A percentile compares a stretch with the other conserved stretches of the same genome.
Evolutionary conservation across 768 basidiomycete genomes (phyloP).

Genomic region (Tulasnella calospora): DNA sequence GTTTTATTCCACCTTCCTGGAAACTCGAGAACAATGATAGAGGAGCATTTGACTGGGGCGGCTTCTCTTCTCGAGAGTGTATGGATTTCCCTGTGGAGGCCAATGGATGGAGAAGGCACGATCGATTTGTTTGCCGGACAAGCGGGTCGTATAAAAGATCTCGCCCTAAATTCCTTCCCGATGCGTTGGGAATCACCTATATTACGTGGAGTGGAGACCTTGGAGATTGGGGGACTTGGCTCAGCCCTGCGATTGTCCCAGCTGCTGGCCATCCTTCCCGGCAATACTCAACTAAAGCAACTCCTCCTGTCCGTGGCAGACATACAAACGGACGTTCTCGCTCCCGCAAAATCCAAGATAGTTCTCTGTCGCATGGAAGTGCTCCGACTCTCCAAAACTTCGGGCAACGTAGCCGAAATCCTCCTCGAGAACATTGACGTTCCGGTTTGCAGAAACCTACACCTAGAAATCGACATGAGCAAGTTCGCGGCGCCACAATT

Average conservation of each 20-base stretch:
- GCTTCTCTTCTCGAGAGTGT: not conserved
- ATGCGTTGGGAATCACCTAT: not conserved
- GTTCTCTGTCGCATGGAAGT: too few species aligned
- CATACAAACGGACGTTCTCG: too few species aligned
- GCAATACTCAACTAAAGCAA: not conserved
- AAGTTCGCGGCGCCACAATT: too few species aligned
- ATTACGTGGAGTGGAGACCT: not conserved
- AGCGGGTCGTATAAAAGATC: not conserved
- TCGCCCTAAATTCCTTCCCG: not conserved
- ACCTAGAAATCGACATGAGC: too few species aligned
- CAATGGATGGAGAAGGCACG: not conserved
- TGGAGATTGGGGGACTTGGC: not conserved
- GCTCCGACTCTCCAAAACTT: too few species aligned
- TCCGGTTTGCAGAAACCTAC: too few species aligned
- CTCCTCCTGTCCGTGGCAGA: not conserved
- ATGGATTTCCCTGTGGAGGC: not conserved
- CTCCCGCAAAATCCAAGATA: too few species aligned
- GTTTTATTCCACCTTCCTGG: too few species aligned
- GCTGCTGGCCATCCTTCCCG: not conserved
- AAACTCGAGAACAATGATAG: not conserved
- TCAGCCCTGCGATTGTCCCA: not conserved
- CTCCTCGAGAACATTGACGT: too few species aligned
- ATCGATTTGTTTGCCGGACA: not conserved
- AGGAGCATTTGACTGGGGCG: not conserved
- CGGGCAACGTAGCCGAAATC: too few species aligned